phyloP scores from a whole-genome alignment of 2,329 filamentous ascomycete genomes.

The Bisporella sp. region DNA sequence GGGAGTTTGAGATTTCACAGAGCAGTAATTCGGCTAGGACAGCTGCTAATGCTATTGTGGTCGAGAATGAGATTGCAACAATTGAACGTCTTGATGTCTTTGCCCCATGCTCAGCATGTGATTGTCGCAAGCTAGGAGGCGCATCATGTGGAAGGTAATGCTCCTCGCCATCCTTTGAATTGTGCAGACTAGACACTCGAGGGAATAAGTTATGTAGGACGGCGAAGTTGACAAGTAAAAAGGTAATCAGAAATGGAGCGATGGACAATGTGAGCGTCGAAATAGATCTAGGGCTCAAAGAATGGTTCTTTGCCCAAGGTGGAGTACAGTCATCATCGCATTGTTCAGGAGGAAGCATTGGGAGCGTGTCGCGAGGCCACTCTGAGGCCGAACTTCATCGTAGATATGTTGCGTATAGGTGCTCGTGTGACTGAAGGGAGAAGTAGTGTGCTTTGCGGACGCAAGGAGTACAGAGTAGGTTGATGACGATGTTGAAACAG shows the following conservation, averaged over 20 bases:
- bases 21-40: constrained; percentile 76
- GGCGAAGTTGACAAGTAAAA: constrained; percentile 53
- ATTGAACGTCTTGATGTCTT: constrained; percentile 44
- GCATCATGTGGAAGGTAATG: constrained; percentile 56
- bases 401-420: too few relatives aligned
- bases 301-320: constrained; percentile 6
- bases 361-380: constrained; percentile 8
- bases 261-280: constrained; percentile 52
- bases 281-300: constrained; percentile 21
- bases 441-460: too few relatives aligned
- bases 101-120: constrained; percentile 49
- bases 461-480: too few relatives aligned
- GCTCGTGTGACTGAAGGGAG: too few relatives aligned
- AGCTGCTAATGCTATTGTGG: constrained; percentile 68
- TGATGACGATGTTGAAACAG: too few relatives aligned
- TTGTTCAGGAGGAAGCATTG: constrained; percentile 26
- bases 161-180: constrained; percentile 46
- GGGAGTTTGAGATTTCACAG: constrained; percentile 72
- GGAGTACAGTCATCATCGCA: constrained; percentile 18
- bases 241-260: constrained; percentile 64
- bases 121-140: constrained; percentile 50
- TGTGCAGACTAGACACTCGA: constrained; percentile 51
- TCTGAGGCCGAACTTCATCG: too few relatives aligned
- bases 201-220: constrained; percentile 67
- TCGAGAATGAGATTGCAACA: constrained; percentile 63